Base-by-base conservation (phyloP, 2,329 filamentous ascomycete species). In the Fusarium sp. region DNA sequence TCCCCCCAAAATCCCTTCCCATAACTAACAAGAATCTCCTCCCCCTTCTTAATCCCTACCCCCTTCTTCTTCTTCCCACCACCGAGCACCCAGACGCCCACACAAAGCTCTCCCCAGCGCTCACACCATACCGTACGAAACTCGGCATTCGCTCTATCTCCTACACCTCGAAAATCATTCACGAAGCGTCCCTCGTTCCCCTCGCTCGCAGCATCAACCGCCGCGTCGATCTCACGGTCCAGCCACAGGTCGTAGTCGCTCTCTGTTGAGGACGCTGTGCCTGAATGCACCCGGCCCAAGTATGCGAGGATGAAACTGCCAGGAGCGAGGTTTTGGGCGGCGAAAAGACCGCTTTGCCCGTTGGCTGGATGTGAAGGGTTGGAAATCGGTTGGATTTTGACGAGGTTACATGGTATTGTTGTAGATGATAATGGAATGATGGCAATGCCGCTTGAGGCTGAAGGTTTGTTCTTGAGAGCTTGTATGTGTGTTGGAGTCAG, bases 111-210 rank as follows among this genome's bases (percentile, higher is more conserved):
- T 6, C 80, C 79, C 46, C 79, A 81, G 23, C 80, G 74, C 67
- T 76, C 76, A 74, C 88, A 86, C 86, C 86, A 89, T 3, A 83
- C 83, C 65, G 85, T 83, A 40, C 79, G 80, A 68, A 89, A 90
- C 77, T 88, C 86, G 8, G 86, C 85, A 62, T 88, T 88, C 1
- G 86, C 80, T 58, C 82, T 76, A 47, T 77, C 79, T 14, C 78
- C 78, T 3, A 90, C 81, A 5, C 88, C 88, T 8, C 89, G 81
- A 69, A 88, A 91, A 76, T 91, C 89, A 72, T 91, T 91, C 44
- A 90, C 83, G 68, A 89, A 91, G 11, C 89, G 80, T 3, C 85
- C 88, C 77, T 91, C 89, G 70, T 90, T 91, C 12, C 88, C 88
- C 52, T 77, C 77, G 36, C 73, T 74, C 17, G 80, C 83, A 5